Base-by-base conservation (phyloP, 2,329 filamentous ascomycete genomes). In the Bretziella fagacearum region DNA sequence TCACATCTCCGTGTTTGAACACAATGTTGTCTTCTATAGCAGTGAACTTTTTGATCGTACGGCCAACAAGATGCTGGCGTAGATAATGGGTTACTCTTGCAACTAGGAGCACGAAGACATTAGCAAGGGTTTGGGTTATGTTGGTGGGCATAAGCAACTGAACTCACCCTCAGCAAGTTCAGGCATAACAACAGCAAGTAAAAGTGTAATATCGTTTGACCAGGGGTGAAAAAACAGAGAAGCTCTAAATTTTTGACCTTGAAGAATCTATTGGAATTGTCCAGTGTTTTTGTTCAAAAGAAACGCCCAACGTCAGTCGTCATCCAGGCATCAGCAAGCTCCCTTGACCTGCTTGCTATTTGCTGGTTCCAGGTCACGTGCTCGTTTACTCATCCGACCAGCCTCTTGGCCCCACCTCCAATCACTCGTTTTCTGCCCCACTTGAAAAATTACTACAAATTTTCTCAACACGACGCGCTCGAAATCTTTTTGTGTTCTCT, bases 1-100 rank as follows among this genome's bases (percentile, higher is more conserved):
- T 84, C 0, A 83, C 93, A 25, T 87, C 86, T 17, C 78, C 86
- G 63, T 96, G 95, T 55, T 87, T 86, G 62, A 87, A 98, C 4
- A 98, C 73, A 58, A 82, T 89, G 55, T 68, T 66, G 64, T 98
- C 89, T 56, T 94, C 79, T 52, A 79, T 71, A 10, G 84, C 80
- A 20, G 72, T 67, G 47, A 84, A 81, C 33, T 71, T 73, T 40
- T 70, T 65, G 51, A 98, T 79, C 7, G 71, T 82, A 64, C 84
- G 91, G 48, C 84, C 85, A 23, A 93, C 81, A n/a, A 93, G 71
- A 60, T 85, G 75, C 53, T 81, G 79, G 51, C 77, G 79, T 32
- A 98, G 74, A 59, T 80, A 93, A 60, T 94, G 82, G 43, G 93
- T 84, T 54, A 89, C 75, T 36, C 87, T 82, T 17, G 85, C 82